Evolutionary conservation across 2,329 filamentous ascomycete species (phyloP).

Genomic region (Ophiobolus disseminans): DNA sequence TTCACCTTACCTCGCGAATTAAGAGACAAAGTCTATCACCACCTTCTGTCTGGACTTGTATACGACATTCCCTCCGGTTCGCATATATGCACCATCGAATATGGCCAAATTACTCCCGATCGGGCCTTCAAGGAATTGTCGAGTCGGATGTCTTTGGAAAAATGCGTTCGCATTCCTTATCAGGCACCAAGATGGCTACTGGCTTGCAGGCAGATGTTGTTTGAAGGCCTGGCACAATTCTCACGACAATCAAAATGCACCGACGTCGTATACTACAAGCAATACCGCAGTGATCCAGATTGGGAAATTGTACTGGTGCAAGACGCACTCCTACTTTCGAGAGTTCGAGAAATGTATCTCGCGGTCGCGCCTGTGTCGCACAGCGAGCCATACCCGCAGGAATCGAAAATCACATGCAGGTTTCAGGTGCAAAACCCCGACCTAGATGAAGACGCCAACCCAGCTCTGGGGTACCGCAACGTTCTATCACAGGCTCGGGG

Average conservation of each 20-base stretch:
- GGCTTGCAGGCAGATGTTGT: not conserved
- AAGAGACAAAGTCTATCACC: not conserved
- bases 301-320: not conserved
- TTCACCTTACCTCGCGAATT: not conserved
- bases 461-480: too few species aligned
- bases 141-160: not conserved
- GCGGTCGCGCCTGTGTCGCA: not conserved
- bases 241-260: not conserved
- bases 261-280: not conserved
- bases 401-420: too few species aligned
- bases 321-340: not conserved
- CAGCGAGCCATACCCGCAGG: too few species aligned
- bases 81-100: not conserved
- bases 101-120: not conserved
- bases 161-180: not conserved
- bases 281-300: not conserved
- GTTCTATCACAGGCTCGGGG: too few species aligned
- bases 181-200: not conserved
- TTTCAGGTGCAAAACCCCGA: too few species aligned
- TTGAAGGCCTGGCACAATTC: not conserved
- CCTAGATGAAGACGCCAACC: too few species aligned
- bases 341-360: not conserved
- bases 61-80: not conserved
- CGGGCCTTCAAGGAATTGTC: not conserved
- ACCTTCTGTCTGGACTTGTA: not conserved